Base-by-base conservation (phyloP, 805 yeast genomes). In the Candida incommunis region DNA sequence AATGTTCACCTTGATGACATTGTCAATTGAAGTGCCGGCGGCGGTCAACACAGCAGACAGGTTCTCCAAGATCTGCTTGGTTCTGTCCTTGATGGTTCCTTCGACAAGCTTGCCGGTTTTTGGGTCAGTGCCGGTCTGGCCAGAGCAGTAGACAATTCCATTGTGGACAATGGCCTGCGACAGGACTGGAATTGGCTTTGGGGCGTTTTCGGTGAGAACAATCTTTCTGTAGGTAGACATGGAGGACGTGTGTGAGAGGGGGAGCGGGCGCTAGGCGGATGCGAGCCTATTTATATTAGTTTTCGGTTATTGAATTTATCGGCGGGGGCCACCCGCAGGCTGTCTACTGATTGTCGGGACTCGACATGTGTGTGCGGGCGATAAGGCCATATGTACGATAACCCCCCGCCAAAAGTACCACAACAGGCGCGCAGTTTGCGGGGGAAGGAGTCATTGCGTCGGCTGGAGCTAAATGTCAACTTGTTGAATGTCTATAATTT, bases 141-240 rank as follows among this genome's bases (percentile, higher is more conserved):
- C 95, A 45, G 92, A 82, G 43, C 85, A 87, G 61, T 79, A 85
- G 60, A 85, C 65, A 61, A 83, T 42, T 50, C 63, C 69, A 63
- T 82, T 82, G 53, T 75, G 87, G 65, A 80, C 83, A 62, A 84
- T 74, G 42, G 94, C 95, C 62, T 85, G 95, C 16, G 94, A 83
- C 61, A 84, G 83, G 4, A 90, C 74, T 34, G 92, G 94, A 35
- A 92, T 94, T 49, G 94, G 90, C 46, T 90, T 84, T 54, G 95
- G 94, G 25, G 94, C 94, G 51, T 70, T 70, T 47, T 75, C 68
- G 42, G 92, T 77, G 54, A 72, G 70, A 46, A 84, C 46, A 40
- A 48, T 18, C 58, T 60, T 31, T 31, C 37, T 3, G 75, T 75
- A 3, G 59, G 76, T 27, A 78, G 82, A 82, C 75, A 84, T 65